Evolutionary conservation across 176 grass and related monocot genomes (phyloP).

Genomic region (Paspalum vaginatum): DNA sequence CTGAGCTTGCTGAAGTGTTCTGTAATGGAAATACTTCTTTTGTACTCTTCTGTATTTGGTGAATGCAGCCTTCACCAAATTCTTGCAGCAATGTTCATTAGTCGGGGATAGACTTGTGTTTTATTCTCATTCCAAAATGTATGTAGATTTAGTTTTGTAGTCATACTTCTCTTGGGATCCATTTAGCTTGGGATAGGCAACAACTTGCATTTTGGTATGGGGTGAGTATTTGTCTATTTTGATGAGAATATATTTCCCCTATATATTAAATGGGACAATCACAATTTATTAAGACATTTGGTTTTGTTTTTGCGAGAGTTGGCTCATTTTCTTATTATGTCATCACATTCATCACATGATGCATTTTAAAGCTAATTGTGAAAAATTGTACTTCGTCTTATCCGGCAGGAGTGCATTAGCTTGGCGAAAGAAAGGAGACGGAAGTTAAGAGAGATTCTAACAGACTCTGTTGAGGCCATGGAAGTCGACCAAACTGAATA

Average conservation of each 20-base stretch:
- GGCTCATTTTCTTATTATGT: not conserved
- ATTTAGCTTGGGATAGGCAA: too few species aligned
- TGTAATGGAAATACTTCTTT: not conserved
- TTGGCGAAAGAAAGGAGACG: conserved; percentile 60
- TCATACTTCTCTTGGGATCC: too few species aligned
- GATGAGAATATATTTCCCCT: conserved; percentile 1
- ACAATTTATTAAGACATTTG: not conserved
- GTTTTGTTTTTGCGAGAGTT: conserved; percentile 6
- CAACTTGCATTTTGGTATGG: not conserved
- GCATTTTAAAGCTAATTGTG: conserved; percentile 5
- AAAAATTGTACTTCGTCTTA: not conserved
- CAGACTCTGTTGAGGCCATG: conserved; percentile 60
- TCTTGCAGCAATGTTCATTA: conserved; percentile 27
- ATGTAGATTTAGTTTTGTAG: too few species aligned
- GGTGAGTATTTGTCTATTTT: not conserved
- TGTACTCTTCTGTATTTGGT: not conserved
- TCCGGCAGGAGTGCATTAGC: conserved; percentile 59
- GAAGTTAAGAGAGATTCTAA: conserved; percentile 57
- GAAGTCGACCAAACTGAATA: conserved; percentile 65
- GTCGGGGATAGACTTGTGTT: conserved; percentile 9
- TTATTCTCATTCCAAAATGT: not conserved
- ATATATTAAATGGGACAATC: not conserved
- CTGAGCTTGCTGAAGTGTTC: conserved; percentile 19
- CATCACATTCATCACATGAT: not conserved
- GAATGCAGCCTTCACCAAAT: not conserved